A percentile compares a stretch with the other conserved stretches of the same genome.
Evolutionary conservation across 1,284 basidiomycete genomes (phyloP).

Genomic region (Kalmanozyma brasiliensis): DNA sequence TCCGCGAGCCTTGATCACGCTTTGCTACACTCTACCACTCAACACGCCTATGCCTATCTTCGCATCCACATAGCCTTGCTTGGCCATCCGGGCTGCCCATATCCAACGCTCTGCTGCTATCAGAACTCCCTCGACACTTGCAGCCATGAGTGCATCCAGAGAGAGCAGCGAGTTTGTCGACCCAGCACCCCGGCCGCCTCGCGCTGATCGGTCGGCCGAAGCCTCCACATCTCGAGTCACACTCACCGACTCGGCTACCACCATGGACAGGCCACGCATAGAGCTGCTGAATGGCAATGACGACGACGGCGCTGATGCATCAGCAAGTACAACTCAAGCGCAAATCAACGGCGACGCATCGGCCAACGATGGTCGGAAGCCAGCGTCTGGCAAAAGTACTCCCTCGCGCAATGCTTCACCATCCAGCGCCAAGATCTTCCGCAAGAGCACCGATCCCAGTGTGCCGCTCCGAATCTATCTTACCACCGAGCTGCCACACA

Average conservation of each 20-base stretch:
- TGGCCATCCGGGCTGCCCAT: not conserved
- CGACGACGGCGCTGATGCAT: not conserved
- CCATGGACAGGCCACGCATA: not conserved
- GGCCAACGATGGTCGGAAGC: no score
- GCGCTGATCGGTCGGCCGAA: not conserved
- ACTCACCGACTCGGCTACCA: not conserved
- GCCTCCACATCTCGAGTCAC: slow-evolving; percentile 11
- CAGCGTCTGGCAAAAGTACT: not conserved
- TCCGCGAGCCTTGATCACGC: no score
- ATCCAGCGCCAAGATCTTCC: slow-evolving; percentile 21
- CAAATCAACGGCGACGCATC: not conserved
- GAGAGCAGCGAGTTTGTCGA: slow-evolving; percentile 15
- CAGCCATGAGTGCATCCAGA: slow-evolving; percentile 6
- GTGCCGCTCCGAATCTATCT: slow-evolving; percentile 28
- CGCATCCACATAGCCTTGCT: not conserved
- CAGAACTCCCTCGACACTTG: not conserved
- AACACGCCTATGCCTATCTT: no score
- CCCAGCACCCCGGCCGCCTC: not conserved
- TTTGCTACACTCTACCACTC: no score
- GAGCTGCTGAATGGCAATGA: slow-evolving; percentile 2
- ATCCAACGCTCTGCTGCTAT: not conserved
- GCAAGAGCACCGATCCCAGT: slow-evolving; percentile 20
- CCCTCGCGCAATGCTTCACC: not conserved
- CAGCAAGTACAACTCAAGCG: not conserved
- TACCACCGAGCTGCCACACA: slow-evolving; percentile 16